Conservation (phyloP, 495 filamentous ascomycete species). For the Bacidia gigantensis region DNA sequence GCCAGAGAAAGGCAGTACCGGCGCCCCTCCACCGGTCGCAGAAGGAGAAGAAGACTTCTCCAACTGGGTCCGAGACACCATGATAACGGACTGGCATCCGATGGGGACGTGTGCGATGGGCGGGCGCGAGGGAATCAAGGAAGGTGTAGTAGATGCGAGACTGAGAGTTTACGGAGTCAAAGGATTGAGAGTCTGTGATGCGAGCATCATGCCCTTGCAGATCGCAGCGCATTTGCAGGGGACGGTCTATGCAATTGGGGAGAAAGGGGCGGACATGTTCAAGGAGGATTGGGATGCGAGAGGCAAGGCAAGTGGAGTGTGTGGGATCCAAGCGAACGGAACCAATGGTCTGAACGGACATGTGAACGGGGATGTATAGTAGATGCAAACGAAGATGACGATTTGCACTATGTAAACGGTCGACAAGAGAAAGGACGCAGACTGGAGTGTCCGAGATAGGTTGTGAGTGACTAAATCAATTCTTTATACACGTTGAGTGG, state of each 20-base stretch:
- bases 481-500: too few species aligned
- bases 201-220: conserved; percentile 39
- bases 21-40: too few species aligned
- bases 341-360: conserved; percentile 1
- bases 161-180: conserved; percentile 35
- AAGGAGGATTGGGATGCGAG: conserved; percentile 18
- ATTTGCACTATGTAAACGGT: too few species aligned
- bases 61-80: conserved; percentile 27
- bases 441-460: too few species aligned
- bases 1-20: conserved; percentile 6
- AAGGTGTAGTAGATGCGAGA: conserved; percentile 35
- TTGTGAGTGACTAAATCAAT: too few species aligned
- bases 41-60: conserved; percentile 20
- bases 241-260: conserved; percentile 37
- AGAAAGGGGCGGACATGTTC: conserved; percentile 39
- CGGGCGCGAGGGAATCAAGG: conserved; percentile 17
- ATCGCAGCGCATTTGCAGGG: conserved; percentile 38
- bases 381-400: not conserved
- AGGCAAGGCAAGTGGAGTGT: not conserved
- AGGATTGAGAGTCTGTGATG: conserved; percentile 40
- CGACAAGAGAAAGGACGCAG: too few species aligned
- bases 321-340: not conserved
- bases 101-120: conserved; percentile 44
- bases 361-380: not conserved
- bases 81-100: conserved; percentile 34